Conservation (phyloP, 129 eudicot species). For the Gnaphalium uliginosum region DNA sequence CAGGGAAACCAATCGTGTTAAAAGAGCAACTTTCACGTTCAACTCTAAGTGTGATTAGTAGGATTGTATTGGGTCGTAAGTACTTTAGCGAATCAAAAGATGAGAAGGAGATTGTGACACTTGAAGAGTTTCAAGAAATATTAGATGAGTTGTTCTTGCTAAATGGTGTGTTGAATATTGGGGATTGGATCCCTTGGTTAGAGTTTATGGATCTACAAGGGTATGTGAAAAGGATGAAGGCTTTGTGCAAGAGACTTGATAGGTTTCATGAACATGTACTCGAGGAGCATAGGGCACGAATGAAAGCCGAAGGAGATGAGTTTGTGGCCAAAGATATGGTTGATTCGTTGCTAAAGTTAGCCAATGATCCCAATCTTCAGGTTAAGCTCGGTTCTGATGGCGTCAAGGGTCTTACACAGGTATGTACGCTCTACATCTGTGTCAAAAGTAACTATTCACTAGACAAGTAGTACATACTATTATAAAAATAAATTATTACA, state of each 20-base stretch:
- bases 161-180: conserved; percentile 41
- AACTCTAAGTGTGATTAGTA: conserved; percentile 34
- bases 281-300: conserved; percentile 45
- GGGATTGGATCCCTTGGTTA: conserved; percentile 61
- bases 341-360: conserved; percentile 44
- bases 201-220: conserved; percentile 53
- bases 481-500: too few species aligned
- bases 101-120: conserved; percentile 20
- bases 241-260: conserved; percentile 35
- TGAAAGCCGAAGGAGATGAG: conserved; percentile 17
- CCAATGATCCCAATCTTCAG: conserved; percentile 49
- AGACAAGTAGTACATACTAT: too few species aligned
- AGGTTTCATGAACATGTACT: conserved; percentile 49
- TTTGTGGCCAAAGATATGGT: conserved; percentile 49
- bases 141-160: conserved; percentile 48
- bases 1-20: conserved; percentile 25
- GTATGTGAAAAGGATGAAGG: conserved; percentile 54
- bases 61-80: conserved; percentile 42
- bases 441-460: not conserved
- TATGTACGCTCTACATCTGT: not conserved
- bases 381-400: conserved; percentile 39
- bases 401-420: conserved; percentile 48
- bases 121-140: conserved; percentile 46
- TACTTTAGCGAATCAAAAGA: conserved; percentile 33
- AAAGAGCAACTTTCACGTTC: conserved; percentile 28